Evolutionary conservation across 2,329 filamentous ascomycete genomes (phyloP), one percentile per base, ranked within the genome.

Genomic region (Ceratocystis cacaofunesta): DNA sequence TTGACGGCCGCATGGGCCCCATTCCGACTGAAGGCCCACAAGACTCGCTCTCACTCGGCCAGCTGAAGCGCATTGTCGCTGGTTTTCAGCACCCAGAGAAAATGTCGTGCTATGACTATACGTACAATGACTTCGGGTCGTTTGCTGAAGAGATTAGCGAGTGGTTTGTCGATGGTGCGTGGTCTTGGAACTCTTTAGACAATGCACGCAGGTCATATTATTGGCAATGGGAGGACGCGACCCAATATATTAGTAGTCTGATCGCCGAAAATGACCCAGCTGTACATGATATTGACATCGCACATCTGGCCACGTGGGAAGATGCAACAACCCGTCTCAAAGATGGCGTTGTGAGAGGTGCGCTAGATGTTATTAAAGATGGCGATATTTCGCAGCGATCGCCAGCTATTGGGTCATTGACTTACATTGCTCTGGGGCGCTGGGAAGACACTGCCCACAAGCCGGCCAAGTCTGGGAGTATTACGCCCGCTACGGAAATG

Each of bases 101-200:
- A 62, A 79, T 82, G 55, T 84, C 85, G 10, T 63, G 66, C 41
- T 99, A 99, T 78, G 91, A 94, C 68, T 99, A 96, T 73, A 83
- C 83, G 69, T 92, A 92, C 76, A 78, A 82, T 30, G 88, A 92
- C 74, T 82, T 82, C 65, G 85, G 86, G 25, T 78, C 84, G 0
- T 87, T 95, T 70, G 85, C 89, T 19, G 90, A 94, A 69, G 94
- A 99, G 78, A 80, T 99, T 61, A 90, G 97, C 73, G 94, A 99
- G 76, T 99, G 94, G 94, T 99, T 99, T 75, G 85, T 87, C 64
- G 96, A 97, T 75, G 88, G 88, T 70, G 86, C 90, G 68, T 88
- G 89, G 75, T 92, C 97, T 73, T 89, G 89, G 76, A 82, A 87
- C 60, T 86, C 92, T 71, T 79, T 96, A 61, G 82, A 88, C 64